Percentiles rank a stretch among this genome's conserved stretches.
phyloP scores from a whole-genome alignment of 2,329 filamentous ascomycete genomes.

The Elsinoe perseae region DNA sequence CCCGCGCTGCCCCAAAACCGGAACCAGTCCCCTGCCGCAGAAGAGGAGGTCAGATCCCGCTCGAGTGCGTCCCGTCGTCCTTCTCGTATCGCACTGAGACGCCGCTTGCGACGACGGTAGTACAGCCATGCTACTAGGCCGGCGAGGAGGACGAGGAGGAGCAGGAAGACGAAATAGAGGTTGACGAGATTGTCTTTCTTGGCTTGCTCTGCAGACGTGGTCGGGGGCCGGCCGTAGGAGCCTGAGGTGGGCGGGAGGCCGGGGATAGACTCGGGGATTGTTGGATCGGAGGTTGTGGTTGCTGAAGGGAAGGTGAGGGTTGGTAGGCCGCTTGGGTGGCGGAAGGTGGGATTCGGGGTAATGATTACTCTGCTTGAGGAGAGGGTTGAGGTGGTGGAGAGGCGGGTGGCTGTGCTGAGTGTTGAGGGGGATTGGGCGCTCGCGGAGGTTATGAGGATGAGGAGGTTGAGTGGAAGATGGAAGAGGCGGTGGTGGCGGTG shows the following conservation, averaged over 20 bases:
- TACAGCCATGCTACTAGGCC: conserved; percentile 39
- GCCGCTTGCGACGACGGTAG: conserved; percentile 36
- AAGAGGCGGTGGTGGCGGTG: not conserved
- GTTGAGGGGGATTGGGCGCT: not conserved
- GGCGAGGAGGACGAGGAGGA: conserved; percentile 43
- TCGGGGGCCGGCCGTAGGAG: not conserved
- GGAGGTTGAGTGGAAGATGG: not conserved
- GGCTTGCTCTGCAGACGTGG: not conserved
- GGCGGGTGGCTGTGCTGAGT: not conserved
- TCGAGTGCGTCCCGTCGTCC: conserved; percentile 30
- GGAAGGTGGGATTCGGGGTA: not conserved
- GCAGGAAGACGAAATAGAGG: conserved; percentile 52
- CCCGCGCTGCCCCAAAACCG: not conserved
- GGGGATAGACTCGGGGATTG: conserved; percentile 14
- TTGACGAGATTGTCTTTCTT: conserved; percentile 30
- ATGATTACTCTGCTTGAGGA: not conserved
- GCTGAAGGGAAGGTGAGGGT: not conserved
- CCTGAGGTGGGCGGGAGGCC: conserved; percentile 1
- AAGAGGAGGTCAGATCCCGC: conserved; percentile 28
- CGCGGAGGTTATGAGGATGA: not conserved
- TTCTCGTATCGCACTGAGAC: conserved; percentile 16
- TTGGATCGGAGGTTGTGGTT: conserved; percentile 8
- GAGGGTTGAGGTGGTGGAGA: not conserved
- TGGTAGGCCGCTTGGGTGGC: not conserved
- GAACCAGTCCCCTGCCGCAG: conserved; percentile 16